Evolutionary conservation across 2,329 filamentous ascomycete species (phyloP), one percentile per base, ranked within the genome.

Genomic region (Colletotrichum lini): DNA sequence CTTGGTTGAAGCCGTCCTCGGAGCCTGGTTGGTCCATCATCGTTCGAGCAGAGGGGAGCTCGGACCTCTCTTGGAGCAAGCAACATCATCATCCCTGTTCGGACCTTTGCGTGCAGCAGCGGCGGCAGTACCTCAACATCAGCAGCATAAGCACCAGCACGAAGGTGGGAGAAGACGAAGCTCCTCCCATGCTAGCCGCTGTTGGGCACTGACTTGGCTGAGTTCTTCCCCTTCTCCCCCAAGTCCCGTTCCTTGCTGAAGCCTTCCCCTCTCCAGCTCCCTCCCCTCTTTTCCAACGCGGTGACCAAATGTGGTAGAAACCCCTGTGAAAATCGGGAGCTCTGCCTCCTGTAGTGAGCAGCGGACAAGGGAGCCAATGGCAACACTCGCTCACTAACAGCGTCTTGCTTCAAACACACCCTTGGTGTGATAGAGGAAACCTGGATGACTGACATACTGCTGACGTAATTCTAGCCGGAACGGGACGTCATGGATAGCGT

Each of bases 41-140:
- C 30, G 30, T 42, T 26, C 69, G 62, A 72, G 56, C 64, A 38
- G 35, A 53, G 26, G 35, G 40, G 57, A 73, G 72, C 72, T 73
- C 69, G 72, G 72, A 69, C 72, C 50, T 49, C 50, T 59, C 54
- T 53, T 38, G 21, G 47, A 42, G 23, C 26, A 49, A 72, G 56
- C 68, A 72, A 16, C 65, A 72, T 73, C 72, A 73, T 35, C 69
- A 73, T 73, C 69, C 72, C 65, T 73, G 72, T 35, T 49, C 59
- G 54, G 59, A 54, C 67, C 67, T 70, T 54, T 63, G 60, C 60
- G 49, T 63, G 60, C 60, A 53, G 60, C 59, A 61, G 44, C 57
- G n/a, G 50, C 50, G 42, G 56, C 49, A 60, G 38, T 52, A 59
- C 42, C 52, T 53, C 50, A 54, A 26, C 52, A 38, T 8, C 58